Evolutionary conservation across 192 early-diverging fungal species (phyloP), one percentile per base, ranked within the genome.

Genomic region (Backusella luteola): DNA sequence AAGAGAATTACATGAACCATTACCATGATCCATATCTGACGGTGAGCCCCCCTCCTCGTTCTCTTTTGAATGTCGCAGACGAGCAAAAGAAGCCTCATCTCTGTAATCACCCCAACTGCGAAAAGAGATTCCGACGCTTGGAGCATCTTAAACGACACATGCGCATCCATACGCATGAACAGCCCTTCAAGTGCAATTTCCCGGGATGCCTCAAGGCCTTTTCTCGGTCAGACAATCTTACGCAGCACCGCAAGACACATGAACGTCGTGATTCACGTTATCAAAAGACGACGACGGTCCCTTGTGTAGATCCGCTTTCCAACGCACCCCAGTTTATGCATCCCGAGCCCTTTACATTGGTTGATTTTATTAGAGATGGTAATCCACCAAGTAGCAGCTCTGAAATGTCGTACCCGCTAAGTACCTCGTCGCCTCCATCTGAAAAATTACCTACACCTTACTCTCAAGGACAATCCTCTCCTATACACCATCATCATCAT

Each of bases 81-180:
- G 23, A 71, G 17, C 67, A 71, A 71, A 71, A 80, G 38, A 77
- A 81, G 34, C 79, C 80, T 6, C 79, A 84, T 69, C 69, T 75
- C 1, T 84, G 82, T 66, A 77, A 41, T 19, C 74, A 78, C 63
- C 68, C 76, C 7, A 49, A 80, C 26, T 90, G 89, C 44, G 80
- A 80, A 8, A 81, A 85, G 67, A 75, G 85, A 23, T 95, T 95
- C 77, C 93, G 94, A 80, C 91, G 93, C 38, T 87, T 88, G 68
- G 93, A 94, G 75, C 94, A 95, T 72, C 85, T 95, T 15, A 89
- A 91, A 72, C 84, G 94, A 23, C 93, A 96, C 81, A 87, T 87
- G 79, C 88, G 94, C 3, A 84, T 79, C 19, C 92, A 93, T 74
- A 90, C 90, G 1, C 83, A 88, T 1, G 89, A 90, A 68, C 86